These are phyloP conservation scores for Digitaria exilis DNA, from an alignment of 202 grass and related monocot species.

Conservation along the genomic window DNA sequence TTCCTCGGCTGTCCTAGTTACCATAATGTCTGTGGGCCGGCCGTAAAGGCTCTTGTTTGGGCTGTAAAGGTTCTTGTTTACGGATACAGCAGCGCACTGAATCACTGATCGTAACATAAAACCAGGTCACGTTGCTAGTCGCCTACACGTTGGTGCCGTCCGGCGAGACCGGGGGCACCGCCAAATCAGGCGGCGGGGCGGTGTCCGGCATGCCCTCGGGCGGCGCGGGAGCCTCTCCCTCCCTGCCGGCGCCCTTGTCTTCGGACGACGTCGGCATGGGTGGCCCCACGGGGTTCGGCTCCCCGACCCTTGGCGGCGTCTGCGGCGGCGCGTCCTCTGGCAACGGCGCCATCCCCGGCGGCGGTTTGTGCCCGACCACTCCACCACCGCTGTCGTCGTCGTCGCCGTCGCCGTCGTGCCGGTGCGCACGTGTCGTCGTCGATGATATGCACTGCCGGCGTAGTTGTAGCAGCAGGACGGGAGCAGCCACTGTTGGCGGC, in stretches of 20 bases:
- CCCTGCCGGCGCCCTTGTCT: slow-evolving; percentile 2
- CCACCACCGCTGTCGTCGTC: not conserved
- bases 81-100: too few species aligned
- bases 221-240: not conserved
- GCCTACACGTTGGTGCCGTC: not conserved
- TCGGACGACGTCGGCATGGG: slow-evolving; percentile 4
- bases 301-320: slow-evolving; percentile 17
- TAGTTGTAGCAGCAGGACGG: too few species aligned
- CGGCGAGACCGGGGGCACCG: not conserved
- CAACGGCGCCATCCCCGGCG: not conserved
- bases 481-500: too few species aligned
- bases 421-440: too few species aligned
- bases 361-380: not conserved
- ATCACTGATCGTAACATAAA: too few species aligned
- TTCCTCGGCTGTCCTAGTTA: too few species aligned
- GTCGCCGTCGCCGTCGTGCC: too few species aligned
- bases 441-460: too few species aligned
- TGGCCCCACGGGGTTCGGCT: slow-evolving; percentile 12
- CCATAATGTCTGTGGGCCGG: too few species aligned
- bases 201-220: slow-evolving; percentile 17
- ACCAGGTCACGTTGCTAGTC: too few species aligned
- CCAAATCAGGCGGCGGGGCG: slow-evolving; percentile 2
- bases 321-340: slow-evolving; percentile 20
- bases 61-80: too few species aligned
- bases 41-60: too few species aligned